Percentiles rank a stretch among this genome's conserved stretches.
These are phyloP conservation scores for Zizania latifolia DNA, from an alignment of 176 grass and related monocot genomes.

Conservation along the genomic window DNA sequence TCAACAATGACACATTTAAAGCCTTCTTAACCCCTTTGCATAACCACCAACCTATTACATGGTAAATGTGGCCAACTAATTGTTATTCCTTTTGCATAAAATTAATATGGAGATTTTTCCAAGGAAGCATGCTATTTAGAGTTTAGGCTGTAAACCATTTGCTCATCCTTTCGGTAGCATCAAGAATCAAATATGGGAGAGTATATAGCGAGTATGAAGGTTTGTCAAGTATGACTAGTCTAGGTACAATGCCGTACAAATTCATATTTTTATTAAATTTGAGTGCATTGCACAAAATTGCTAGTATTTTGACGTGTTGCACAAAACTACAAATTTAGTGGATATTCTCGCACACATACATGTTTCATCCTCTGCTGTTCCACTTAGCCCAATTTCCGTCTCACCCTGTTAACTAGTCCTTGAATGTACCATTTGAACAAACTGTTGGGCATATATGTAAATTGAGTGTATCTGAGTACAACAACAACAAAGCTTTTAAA, in stretches of 20 bases:
- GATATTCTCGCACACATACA: neutral
- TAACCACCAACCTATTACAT: neutral
- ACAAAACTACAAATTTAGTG: neutral
- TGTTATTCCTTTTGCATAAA: neutral
- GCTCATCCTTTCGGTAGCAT: neutral
- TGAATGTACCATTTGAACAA: neutral
- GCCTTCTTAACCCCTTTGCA: neutral
- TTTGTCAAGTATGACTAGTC: neutral
- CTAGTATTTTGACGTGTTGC: neutral
- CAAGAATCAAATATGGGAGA: neutral
- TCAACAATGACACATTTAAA: neutral
- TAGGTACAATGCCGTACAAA: neutral
- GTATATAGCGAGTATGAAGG: neutral
- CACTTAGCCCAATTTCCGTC: neutral
- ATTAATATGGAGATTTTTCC: neutral
- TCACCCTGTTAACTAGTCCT: neutral
- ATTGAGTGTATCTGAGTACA: neutral
- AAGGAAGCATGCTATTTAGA: neutral
- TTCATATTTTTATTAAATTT: neutral
- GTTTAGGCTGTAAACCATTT: neutral
- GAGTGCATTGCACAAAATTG: neutral
- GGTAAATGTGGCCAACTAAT: neutral
- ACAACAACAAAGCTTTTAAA: too few relatives aligned
- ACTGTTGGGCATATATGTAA: neutral
- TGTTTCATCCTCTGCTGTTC: neutral